Evolutionary conservation across 257 asterid genomes (phyloP).

Genomic region (Dorcoceras hygrometricum): DNA sequence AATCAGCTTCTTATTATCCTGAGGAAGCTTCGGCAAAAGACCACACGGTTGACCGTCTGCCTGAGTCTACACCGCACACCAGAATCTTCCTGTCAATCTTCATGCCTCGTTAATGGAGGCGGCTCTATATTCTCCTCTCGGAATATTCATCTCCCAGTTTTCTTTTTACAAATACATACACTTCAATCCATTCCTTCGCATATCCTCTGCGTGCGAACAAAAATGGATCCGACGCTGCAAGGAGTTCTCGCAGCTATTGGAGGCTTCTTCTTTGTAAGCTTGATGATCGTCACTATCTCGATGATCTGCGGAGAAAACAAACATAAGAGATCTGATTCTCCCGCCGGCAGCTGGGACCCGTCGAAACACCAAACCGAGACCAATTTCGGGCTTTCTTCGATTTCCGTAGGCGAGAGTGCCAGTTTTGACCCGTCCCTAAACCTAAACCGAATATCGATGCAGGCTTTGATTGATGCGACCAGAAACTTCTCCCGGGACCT

Average conservation of each 20-base stretch:
- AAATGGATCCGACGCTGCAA: constrained; percentile 44
- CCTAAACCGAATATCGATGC: constrained; percentile 55
- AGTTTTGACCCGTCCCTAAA: constrained; percentile 55
- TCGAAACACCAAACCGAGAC: constrained; percentile 25
- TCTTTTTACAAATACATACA: constrained; percentile 8
- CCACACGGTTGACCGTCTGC: too few species aligned
- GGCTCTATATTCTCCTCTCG: constrained; percentile 30
- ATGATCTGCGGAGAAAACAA: constrained; percentile 34
- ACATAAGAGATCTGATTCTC: constrained; percentile 26
- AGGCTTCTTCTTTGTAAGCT: constrained; percentile 45
- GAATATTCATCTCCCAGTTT: not conserved
- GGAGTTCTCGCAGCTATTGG: constrained; percentile 49
- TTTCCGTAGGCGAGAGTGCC: constrained; percentile 52
- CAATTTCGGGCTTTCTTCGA: constrained; percentile 27
- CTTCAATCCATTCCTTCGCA: not conserved
- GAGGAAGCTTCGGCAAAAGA: too few species aligned
- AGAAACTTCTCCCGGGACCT: constrained; percentile 63
- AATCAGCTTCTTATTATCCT: too few species aligned
- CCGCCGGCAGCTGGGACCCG: constrained; percentile 11
- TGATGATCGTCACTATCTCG: constrained; percentile 39
- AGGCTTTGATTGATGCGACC: constrained; percentile 65
- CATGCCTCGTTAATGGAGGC: constrained; percentile 55
- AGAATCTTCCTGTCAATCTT: not conserved
- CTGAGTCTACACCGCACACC: too few species aligned
- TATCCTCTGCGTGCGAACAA: constrained; percentile 5